These are phyloP conservation scores for Forsythia viridissima DNA, from an alignment of 257 asterid genomes.

Conservation along the genomic window DNA sequence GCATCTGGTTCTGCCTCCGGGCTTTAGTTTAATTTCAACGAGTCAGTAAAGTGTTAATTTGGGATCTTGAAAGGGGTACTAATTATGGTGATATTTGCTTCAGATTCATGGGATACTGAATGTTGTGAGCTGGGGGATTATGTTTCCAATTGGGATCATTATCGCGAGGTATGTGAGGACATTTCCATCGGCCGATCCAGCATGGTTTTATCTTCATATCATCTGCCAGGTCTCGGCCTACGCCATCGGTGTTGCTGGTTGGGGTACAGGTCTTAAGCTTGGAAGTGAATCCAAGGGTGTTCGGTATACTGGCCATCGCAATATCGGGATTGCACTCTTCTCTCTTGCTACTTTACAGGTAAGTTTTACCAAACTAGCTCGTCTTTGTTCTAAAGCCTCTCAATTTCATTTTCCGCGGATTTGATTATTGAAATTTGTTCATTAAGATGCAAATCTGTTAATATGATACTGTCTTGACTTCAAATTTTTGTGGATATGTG, in stretches of 20 bases:
- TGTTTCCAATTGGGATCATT: conserved; percentile 75
- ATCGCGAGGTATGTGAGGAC: conserved; percentile 65
- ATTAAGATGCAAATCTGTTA: too few relatives aligned
- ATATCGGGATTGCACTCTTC: conserved; percentile 78
- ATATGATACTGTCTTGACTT: not conserved
- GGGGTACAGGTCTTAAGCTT: conserved; percentile 83
- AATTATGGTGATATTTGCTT: conserved; percentile 8
- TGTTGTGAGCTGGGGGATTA: conserved; percentile 81
- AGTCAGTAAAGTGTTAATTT: not conserved
- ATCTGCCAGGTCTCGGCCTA: conserved; percentile 72
- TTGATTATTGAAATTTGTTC: too few relatives aligned
- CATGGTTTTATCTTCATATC: conserved; percentile 81
- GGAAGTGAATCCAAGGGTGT: conserved; percentile 67
- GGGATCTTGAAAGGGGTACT: not conserved
- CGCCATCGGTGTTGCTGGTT: conserved; percentile 79
- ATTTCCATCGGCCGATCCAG: conserved; percentile 72
- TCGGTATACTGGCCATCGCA: conserved; percentile 51
- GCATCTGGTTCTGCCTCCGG: not conserved
- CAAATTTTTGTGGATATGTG: not conserved
- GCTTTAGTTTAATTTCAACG: not conserved
- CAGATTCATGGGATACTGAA: conserved; percentile 89
- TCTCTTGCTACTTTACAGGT: conserved; percentile 82
- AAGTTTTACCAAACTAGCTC: not conserved
- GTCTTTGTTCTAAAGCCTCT: too few relatives aligned
- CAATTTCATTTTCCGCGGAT: not conserved